Evolutionary conservation across 2,329 filamentous ascomycete species (phyloP), one percentile per base, ranked within the genome.

Genomic region (Elsinoe perseae): DNA sequence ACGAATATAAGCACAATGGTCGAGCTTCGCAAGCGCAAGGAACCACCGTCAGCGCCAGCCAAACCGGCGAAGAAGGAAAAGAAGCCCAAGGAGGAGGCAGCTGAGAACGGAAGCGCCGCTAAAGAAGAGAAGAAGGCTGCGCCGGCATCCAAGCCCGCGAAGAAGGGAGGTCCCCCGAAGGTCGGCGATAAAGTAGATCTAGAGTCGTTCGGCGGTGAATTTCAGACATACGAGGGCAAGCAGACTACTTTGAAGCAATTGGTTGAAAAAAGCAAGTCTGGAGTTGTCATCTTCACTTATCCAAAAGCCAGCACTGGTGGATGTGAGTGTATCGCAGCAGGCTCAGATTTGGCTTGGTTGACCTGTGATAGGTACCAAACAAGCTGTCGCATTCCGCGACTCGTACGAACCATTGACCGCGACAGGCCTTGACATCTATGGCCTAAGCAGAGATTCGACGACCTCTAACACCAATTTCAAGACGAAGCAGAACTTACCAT

Each of bases 391-490:
- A 63, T 97, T 98, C 80, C 86, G 93, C 67, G 91, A 97, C 77
- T 79, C 83, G 21, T 89, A 95, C 74, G 75, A 79, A 46, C 76
- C 84, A 52, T 80, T 97, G 56, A 92, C 86, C 9, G 80, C 83
- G 25, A 86, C 82, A 56, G 92, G 92, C 7, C 82, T 95, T 59
- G 80, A 84, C 68, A 89, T 98, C 73, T 97, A 89, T 70, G 93
- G 93, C 56, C 83, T 98, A 52, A 95, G 88, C 60, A 82, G 82
- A 64, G 93, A 97, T 75, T 87, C 84, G 48, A 84, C 89, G 65
- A 95, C 93, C 74, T 83, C 89, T 65, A 98, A 98, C 76, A 91
- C 88, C 21, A 89, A 83, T 44, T 98, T 97, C 80, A 87, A 89
- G 73, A 85, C 83, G 38, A 95, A 95, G 76, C 89, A 97, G 72